Percentiles rank a stretch among this genome's conserved stretches.
Conservation (phyloP, 148 eudicot genomes). For the Camellia japonica region DNA sequence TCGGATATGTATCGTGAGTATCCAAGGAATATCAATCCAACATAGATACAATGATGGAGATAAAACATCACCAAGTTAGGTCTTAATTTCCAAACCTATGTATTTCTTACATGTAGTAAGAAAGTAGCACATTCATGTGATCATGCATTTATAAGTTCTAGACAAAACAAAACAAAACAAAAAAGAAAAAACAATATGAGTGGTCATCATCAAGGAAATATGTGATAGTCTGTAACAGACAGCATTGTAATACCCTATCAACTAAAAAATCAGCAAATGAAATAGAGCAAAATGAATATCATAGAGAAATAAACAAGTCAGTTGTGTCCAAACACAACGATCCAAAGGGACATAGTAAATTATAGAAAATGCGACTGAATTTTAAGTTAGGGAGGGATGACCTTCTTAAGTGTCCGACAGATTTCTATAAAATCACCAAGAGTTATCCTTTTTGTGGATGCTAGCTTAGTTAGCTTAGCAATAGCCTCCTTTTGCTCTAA, state of each 20-base stretch:
- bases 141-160: not conserved
- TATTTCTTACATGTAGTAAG: not conserved
- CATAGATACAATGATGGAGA: not conserved
- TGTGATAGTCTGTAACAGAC: not conserved
- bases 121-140: not conserved
- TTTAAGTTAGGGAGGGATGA: slow-evolving; percentile 11
- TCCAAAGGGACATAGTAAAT: not conserved
- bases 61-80: not conserved
- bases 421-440: slow-evolving; percentile 97
- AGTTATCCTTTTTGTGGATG: slow-evolving; percentile 89
- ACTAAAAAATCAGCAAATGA: not conserved
- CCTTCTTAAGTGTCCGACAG: slow-evolving; percentile 92
- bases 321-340: not conserved
- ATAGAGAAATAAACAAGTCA: not conserved
- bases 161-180: not conserved
- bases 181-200: not conserved
- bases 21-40: no score
- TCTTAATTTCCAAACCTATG: not conserved
- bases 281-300: not conserved
- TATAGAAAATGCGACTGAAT: not conserved
- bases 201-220: not conserved
- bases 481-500: slow-evolving; percentile 96
- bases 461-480: slow-evolving; percentile 94
- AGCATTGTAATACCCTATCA: not conserved
- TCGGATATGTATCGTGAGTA: no score